These are phyloP conservation scores for Gossypium davidsonii DNA, from an alignment of 441 rosid species.

Conservation along the genomic window DNA sequence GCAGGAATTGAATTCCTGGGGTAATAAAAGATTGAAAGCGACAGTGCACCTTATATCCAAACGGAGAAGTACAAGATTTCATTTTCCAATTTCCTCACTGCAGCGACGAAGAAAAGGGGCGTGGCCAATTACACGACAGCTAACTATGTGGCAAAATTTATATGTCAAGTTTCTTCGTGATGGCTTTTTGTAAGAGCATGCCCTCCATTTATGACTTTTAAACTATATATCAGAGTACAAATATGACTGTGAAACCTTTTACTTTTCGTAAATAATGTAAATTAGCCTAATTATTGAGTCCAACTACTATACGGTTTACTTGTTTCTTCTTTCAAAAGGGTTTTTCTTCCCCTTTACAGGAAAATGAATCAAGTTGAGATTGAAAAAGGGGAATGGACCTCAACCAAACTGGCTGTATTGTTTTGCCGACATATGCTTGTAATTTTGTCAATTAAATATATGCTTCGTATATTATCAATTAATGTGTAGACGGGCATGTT, in stretches of 20 bases:
- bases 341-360: background rate
- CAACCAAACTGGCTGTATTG: background rate
- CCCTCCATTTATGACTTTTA: background rate
- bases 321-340: background rate
- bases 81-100: constrained; percentile 2
- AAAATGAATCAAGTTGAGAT: background rate
- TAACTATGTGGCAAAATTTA: background rate
- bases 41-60: constrained; percentile 2
- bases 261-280: background rate
- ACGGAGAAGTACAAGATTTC: constrained; percentile 9
- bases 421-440: background rate
- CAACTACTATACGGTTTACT: background rate
- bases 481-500: background rate
- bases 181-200: background rate
- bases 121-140: background rate
- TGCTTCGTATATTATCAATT: background rate
- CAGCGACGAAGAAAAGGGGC: background rate
- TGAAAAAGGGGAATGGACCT: background rate
- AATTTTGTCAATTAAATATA: background rate
- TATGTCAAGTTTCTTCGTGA: background rate
- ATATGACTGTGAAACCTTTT: background rate
- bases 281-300: background rate
- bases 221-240: background rate
- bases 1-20: background rate
- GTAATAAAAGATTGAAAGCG: constrained; percentile 5